These are phyloP conservation scores for Piper longum DNA, from an alignment of 164 flowering plant species.

Conservation along the genomic window DNA sequence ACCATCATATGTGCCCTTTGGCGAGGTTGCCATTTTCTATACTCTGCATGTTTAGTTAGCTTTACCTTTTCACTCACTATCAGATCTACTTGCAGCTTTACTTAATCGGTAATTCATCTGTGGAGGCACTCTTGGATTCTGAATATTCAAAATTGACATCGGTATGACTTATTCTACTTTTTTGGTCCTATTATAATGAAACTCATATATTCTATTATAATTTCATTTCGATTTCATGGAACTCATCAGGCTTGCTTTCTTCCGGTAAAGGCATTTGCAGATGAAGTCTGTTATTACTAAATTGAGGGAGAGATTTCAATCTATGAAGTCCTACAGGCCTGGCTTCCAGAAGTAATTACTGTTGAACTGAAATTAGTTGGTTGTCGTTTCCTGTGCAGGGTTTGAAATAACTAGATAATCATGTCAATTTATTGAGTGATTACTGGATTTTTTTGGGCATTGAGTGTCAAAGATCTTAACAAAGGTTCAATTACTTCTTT, in stretches of 20 bases:
- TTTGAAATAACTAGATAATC: not conserved
- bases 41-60: too few species aligned
- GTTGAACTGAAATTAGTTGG: not conserved
- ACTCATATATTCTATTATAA: too few species aligned
- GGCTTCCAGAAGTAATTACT: slow-evolving; percentile 76
- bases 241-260: not conserved
- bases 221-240: not conserved
- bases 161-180: slow-evolving; percentile 31
- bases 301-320: slow-evolving; percentile 75
- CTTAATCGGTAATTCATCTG: slow-evolving; percentile 73
- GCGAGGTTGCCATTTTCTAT: slow-evolving; percentile 42
- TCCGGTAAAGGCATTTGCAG: slow-evolving; percentile 62
- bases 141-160: slow-evolving; percentile 93
- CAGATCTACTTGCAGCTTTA: slow-evolving; percentile 39
- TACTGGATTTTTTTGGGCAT: too few species aligned
- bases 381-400: not conserved
- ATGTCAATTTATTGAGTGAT: too few species aligned
- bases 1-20: slow-evolving; percentile 96
- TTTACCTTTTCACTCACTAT: not conserved
- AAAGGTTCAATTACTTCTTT: too few species aligned
- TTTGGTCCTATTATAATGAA: too few species aligned
- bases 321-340: slow-evolving; percentile 89
- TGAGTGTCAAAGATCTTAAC: too few species aligned
- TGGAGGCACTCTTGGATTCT: slow-evolving; percentile 72
- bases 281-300: slow-evolving; percentile 87